Conservation (phyloP, 2,329 filamentous ascomycete genomes). For the Aspergillus caelatus region DNA sequence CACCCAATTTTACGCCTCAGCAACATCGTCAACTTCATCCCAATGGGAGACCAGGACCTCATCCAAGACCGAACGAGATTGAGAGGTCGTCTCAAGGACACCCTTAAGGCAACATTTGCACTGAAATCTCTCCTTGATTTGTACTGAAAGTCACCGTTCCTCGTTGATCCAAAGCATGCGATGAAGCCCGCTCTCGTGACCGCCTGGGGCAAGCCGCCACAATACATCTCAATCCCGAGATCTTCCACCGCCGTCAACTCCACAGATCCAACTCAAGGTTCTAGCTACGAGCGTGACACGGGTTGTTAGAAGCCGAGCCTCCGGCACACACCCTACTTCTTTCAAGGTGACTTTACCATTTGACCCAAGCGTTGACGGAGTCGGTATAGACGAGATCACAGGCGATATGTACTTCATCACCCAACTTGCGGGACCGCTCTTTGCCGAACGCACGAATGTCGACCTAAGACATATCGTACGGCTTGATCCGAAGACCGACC, state of each 20-base stretch:
- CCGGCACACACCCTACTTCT: background rate
- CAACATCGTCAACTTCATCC: background rate
- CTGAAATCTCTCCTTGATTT: background rate
- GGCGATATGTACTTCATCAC: conserved; percentile 6
- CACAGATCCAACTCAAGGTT: background rate
- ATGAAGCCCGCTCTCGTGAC: conserved; percentile 5
- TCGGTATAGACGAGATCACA: background rate
- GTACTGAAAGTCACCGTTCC: background rate
- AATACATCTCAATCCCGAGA: background rate
- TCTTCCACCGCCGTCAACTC: background rate
- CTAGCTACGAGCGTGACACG: background rate
- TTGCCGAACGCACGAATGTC: background rate
- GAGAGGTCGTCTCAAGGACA: background rate
- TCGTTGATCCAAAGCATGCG: background rate
- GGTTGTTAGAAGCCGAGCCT: background rate
- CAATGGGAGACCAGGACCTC: background rate
- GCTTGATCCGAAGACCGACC: background rate
- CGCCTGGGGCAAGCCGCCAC: background rate
- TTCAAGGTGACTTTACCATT: background rate
- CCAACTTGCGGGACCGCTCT: background rate
- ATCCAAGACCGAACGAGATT: background rate
- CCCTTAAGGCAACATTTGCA: background rate
- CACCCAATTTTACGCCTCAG: too few relatives aligned
- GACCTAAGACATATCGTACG: background rate
- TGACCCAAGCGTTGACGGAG: conserved; percentile 5